A percentile compares a stretch with the other conserved stretches of the same genome.
Evolutionary conservation across 225 moss, liverwort and hornwort species (phyloP).

Genomic region (Physcomitrium patens): DNA sequence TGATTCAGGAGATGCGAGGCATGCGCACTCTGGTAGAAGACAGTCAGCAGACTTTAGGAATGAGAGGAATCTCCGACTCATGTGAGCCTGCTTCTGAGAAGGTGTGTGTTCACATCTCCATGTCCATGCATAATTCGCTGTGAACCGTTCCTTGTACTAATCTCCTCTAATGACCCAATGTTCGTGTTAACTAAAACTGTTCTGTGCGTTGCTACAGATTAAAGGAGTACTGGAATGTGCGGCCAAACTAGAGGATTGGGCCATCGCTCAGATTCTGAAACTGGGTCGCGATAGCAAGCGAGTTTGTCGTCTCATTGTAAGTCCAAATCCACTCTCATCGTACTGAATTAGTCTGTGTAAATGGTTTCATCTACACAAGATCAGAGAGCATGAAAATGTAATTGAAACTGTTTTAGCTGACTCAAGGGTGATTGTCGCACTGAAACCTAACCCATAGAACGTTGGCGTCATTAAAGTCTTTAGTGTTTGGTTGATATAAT

Average conservation of each 20-base stretch:
- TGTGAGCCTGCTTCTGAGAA: not conserved
- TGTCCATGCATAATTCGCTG: too few relatives aligned
- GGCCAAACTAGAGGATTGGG: constrained; percentile 37
- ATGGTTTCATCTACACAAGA: too few relatives aligned
- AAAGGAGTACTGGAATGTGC: constrained; percentile 34
- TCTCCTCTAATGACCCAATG: not conserved
- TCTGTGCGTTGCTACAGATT: constrained; percentile 23
- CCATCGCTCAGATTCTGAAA: constrained; percentile 39
- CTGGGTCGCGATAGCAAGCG: constrained; percentile 47
- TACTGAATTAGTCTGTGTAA: not conserved
- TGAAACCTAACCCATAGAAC: too few relatives aligned
- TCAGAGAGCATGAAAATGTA: too few relatives aligned
- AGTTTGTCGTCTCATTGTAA: constrained; percentile 47
- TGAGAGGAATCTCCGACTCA: constrained; percentile 14
- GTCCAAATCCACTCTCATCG: not conserved
- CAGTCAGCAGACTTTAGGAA: not conserved
- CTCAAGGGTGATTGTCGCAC: too few relatives aligned
- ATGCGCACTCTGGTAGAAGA: constrained; percentile 33
- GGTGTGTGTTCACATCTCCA: constrained; percentile 2
- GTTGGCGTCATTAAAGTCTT: not conserved
- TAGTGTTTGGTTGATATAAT: not conserved
- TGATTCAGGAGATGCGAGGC: constrained; percentile 33
- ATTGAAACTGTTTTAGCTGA: too few relatives aligned
- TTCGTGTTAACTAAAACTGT: not conserved
- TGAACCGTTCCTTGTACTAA: too few relatives aligned